A percentile compares a stretch with the other conserved stretches of the same genome.
Conservation (phyloP, 148 eudicot species). For the Rhododendron vialii region DNA sequence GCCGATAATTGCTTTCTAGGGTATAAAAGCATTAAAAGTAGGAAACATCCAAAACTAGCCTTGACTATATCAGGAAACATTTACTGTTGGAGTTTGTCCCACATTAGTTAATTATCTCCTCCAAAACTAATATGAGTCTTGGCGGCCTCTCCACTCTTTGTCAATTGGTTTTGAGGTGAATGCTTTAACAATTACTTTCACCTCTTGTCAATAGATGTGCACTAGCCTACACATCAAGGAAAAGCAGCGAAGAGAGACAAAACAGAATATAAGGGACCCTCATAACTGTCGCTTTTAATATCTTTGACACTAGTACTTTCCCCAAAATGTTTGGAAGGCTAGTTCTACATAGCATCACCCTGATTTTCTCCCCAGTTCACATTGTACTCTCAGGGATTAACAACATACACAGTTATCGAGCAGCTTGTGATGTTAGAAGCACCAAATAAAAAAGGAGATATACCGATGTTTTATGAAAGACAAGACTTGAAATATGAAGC, state of each 20-base stretch:
- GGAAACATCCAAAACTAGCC: neutral
- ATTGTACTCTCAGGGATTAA: neutral
- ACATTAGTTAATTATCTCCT: no score
- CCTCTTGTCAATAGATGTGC: no score
- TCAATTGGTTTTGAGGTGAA: no score
- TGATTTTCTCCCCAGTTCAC: neutral
- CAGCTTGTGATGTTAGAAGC: neutral
- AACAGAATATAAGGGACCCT: neutral
- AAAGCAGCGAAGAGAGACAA: neutral
- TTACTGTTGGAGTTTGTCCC: no score
- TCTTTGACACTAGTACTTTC: neutral
- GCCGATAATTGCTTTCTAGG: neutral
- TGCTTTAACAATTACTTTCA: neutral
- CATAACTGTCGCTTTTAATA: neutral
- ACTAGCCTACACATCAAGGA: neutral
- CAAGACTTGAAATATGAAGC: neutral
- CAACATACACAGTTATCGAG: neutral
- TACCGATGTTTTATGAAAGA: constrained; percentile 50
- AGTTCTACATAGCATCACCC: neutral
- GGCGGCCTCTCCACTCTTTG: no score
- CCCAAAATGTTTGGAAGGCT: neutral
- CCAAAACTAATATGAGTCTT: no score
- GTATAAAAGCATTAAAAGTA: neutral
- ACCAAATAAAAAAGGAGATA: constrained; percentile 2
- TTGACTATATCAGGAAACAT: neutral